phyloP scores from a whole-genome alignment of 1,284 basidiomycete genomes.

The Takashimella tepidaria region DNA sequence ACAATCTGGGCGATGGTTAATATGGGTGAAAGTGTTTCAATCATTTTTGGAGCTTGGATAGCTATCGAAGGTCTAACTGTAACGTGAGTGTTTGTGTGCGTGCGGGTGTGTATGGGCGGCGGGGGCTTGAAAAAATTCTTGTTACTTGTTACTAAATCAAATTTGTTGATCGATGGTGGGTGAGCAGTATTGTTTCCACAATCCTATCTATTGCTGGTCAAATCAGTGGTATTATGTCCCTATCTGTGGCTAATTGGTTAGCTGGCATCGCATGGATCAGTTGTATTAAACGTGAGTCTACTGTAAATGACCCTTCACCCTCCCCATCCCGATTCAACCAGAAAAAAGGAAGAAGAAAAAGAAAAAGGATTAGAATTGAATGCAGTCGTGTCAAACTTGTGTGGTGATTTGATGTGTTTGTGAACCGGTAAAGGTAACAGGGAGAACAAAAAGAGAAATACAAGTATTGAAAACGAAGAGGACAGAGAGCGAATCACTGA shows the following conservation, averaged over 20 bases:
- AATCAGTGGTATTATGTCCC: constrained; percentile 47
- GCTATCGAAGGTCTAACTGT: constrained; percentile 34
- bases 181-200: constrained; percentile 45
- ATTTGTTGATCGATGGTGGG: not conserved
- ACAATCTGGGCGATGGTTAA: constrained; percentile 45
- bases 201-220: constrained; percentile 38
- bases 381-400: too few relatives aligned
- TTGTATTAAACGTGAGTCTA: constrained; percentile 26
- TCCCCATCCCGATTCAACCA: too few relatives aligned
- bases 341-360: too few relatives aligned
- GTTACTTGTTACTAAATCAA: too few relatives aligned
- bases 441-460: too few relatives aligned
- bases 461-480: not conserved
- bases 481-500: not conserved
- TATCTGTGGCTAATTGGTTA: constrained; percentile 47
- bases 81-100: too few relatives aligned
- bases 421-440: too few relatives aligned
- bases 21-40: constrained; percentile 46
- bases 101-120: too few relatives aligned
- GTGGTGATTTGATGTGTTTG: too few relatives aligned
- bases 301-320: not conserved
- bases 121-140: too few relatives aligned
- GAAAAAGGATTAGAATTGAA: too few relatives aligned
- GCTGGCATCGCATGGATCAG: constrained; percentile 42
- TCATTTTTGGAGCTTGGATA: constrained; percentile 36